Base-by-base conservation (phyloP, 768 basidiomycete genomes). In the Suillus luteus region DNA sequence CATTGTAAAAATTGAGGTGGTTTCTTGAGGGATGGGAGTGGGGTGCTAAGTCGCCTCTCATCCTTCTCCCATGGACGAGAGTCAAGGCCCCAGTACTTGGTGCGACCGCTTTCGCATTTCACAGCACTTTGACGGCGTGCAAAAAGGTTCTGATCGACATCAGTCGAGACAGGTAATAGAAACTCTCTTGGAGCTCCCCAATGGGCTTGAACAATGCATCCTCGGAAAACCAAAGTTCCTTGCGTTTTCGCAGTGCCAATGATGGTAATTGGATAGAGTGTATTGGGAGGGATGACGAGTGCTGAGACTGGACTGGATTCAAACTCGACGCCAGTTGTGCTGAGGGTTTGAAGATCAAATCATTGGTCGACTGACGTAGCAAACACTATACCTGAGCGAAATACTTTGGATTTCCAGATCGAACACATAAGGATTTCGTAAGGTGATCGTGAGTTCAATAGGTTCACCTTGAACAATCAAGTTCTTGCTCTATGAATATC, bases 391-490 rank as follows among this genome's bases (percentile, higher is more conserved):
- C 96, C 95, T 93, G 17, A 98, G 77, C 5, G 86, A 85, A 43
- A 99, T 73, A 68, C 86, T 88, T 63, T 93, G 88, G 19, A 99
- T 76, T 66, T 98, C 95, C 14, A 99, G 81, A 65, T 96, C 93
- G 74, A 99, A 96, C 4, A 93, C 85, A 74, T 90, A 96, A 1
- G 95, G 93, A 74, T 99, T 99, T 62, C 87, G 86, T n/a, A 99
- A 76, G 24, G 90, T 89, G 52, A 99, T 80, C 9, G 88, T 82
- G 68, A 98, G 84, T 68, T 99, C 95, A 37, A 95, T 78, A 4
- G 78, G 75, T 73, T 99, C 97, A 67, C 89, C 89, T 72, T 92
- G 92, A 1, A 95, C 92, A 15, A 95, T 83, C 14, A 91, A 70
- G 0, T 84, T 79, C 79, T 86, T 84, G 8, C 78, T 81, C 87